Evolutionary conservation across 169 alveolate species (phyloP).

Genomic region (Eimeria maxima): DNA sequence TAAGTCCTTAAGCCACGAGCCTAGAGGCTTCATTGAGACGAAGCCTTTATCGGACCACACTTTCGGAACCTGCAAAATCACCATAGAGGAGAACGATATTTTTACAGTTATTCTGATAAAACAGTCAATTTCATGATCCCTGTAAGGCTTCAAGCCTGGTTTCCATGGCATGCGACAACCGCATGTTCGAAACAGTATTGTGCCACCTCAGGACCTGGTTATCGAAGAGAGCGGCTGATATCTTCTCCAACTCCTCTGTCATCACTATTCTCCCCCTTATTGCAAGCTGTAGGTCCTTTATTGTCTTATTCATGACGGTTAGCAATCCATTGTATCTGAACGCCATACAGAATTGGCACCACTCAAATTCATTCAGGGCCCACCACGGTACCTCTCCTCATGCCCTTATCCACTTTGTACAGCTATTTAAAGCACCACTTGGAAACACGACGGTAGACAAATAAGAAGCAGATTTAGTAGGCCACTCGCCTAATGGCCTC

Average conservation of each 20-base stretch:
- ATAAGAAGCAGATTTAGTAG: neutral
- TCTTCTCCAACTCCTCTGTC: conserved; percentile 95
- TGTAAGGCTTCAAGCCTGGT: neutral
- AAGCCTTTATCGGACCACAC: conserved; percentile 95
- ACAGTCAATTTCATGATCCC: too few relatives aligned
- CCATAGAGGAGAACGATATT: neutral
- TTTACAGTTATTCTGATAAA: too few relatives aligned
- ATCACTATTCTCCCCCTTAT: conserved; percentile 95
- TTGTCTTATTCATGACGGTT: conserved; percentile 89
- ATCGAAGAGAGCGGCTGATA: conserved; percentile 92
- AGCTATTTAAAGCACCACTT: neutral
- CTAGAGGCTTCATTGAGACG: conserved; percentile 95
- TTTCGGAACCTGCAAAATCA: conserved; percentile 89
- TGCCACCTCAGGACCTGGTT: conserved; percentile 85
- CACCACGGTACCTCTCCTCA: neutral
- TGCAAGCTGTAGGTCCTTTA: conserved; percentile 94
- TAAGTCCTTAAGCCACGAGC: conserved; percentile 93
- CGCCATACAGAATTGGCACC: neutral
- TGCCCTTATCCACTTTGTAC: neutral
- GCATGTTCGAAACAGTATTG: neutral
- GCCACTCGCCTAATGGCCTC: conserved; percentile 92
- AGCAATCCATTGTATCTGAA: conserved; percentile 94
- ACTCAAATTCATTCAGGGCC: neutral
- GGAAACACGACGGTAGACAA: neutral
- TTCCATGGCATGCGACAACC: too few relatives aligned